phyloP scores from a whole-genome alignment of 306 rosid species.

The Trichosanthes cucumerina region DNA sequence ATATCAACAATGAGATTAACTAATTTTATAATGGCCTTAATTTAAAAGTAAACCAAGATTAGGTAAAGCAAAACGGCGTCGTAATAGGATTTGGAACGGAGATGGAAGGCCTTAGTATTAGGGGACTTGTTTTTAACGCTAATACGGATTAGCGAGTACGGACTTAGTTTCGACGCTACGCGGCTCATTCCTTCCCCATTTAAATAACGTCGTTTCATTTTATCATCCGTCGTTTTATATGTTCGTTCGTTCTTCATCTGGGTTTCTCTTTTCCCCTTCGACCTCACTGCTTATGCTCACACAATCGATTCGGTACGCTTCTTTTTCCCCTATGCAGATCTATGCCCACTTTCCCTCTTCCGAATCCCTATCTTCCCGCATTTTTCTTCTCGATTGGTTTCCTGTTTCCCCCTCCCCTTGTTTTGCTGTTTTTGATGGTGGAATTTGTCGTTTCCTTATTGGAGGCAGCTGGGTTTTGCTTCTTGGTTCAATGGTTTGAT shows the following conservation, averaged over 20 bases:
- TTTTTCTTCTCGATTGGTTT: background rate
- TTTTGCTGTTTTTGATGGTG: background rate
- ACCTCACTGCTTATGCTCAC: constrained; percentile 9
- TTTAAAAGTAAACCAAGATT: background rate
- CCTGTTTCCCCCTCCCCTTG: background rate
- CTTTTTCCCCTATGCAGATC: background rate
- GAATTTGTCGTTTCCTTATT: background rate
- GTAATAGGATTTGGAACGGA: background rate
- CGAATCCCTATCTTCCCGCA: background rate
- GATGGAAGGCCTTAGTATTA: too few relatives aligned
- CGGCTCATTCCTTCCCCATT: background rate
- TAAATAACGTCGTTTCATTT: background rate
- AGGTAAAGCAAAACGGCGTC: background rate
- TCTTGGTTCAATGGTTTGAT: background rate
- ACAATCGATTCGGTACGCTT: background rate
- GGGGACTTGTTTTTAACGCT: constrained; percentile 2
- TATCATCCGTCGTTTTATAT: background rate
- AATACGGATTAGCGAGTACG: background rate
- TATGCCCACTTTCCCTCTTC: background rate
- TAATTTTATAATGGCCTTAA: too few relatives aligned
- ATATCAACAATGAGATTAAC: too few relatives aligned
- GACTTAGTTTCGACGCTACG: constrained; percentile 7
- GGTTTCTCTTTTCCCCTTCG: background rate
- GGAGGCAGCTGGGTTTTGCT: background rate
- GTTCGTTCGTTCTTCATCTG: background rate